Conservation (phyloP, 2,329 filamentous ascomycete genomes). For the Fusarium azukiicola region DNA sequence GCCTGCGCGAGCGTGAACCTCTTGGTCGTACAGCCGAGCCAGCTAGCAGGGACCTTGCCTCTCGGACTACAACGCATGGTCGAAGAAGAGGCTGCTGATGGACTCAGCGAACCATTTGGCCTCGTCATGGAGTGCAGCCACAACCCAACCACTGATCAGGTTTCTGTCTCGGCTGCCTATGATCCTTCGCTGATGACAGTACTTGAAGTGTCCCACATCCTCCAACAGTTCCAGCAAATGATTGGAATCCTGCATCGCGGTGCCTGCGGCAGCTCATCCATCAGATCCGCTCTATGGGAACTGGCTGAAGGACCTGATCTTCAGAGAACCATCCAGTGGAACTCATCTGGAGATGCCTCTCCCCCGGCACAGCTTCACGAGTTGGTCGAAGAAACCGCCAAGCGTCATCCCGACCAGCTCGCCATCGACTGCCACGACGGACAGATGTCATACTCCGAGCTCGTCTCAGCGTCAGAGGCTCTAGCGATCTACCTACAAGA, state of each 20-base stretch:
- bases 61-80: background rate
- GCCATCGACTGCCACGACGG: constrained; percentile 1
- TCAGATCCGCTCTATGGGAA: background rate
- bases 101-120: constrained; percentile 1
- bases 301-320: background rate
- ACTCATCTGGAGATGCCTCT: background rate
- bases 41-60: background rate
- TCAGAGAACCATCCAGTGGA: background rate
- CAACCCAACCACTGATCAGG: background rate
- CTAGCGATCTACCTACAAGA: background rate
- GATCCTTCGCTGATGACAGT: background rate
- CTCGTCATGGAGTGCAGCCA: constrained; percentile 12
- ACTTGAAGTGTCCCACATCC: background rate
- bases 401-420: background rate
- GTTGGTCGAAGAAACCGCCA: background rate
- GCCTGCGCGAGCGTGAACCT: background rate
- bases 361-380: background rate
- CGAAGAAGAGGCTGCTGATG: background rate
- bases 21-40: background rate
- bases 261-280: background rate
- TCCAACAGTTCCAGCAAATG: background rate
- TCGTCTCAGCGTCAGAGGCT: background rate
- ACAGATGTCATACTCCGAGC: background rate
- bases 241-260: background rate
- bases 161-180: background rate